These are phyloP conservation scores for Pythium insidiosum DNA, from an alignment of 352 stramenopile species.

Conservation along the genomic window DNA sequence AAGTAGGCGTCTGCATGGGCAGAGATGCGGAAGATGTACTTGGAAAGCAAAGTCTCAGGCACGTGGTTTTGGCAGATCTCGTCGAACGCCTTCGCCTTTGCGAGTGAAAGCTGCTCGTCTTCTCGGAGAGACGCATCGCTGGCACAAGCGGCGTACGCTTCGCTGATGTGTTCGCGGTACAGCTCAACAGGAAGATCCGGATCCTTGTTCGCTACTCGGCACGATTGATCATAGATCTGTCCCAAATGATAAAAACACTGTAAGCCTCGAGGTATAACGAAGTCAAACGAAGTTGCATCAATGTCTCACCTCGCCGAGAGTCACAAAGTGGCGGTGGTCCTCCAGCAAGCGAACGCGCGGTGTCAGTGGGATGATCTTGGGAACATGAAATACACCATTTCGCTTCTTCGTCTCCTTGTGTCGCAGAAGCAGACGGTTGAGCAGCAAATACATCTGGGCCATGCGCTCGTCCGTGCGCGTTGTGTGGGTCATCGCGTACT, in stretches of 20 bases:
- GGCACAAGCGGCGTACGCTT: constrained; percentile 40
- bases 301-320: constrained; percentile 61
- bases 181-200: constrained; percentile 74
- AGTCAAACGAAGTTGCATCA: no score
- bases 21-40: constrained; percentile 78
- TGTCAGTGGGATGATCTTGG: constrained; percentile 90
- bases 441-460: constrained; percentile 89
- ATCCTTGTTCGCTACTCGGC: constrained; percentile 56
- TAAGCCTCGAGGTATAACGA: no score
- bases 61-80: constrained; percentile 79
- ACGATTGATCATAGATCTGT: constrained; percentile 77
- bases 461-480: constrained; percentile 92
- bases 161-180: constrained; percentile 64
- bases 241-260: no score
- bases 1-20: constrained; percentile 74
- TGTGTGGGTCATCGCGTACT: constrained; percentile 91
- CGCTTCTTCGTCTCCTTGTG: constrained; percentile 86
- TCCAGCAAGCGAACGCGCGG: constrained; percentile 84
- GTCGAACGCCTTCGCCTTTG: constrained; percentile 61
- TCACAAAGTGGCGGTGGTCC: constrained; percentile 80
- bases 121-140: constrained; percentile 38
- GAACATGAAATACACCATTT: constrained; percentile 86
- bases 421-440: constrained; percentile 78
- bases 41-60: constrained; percentile 75
- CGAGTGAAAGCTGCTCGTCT: constrained; percentile 48